These are phyloP conservation scores for Teunomyces atbi DNA, from an alignment of 805 yeast genomes.

Conservation along the genomic window DNA sequence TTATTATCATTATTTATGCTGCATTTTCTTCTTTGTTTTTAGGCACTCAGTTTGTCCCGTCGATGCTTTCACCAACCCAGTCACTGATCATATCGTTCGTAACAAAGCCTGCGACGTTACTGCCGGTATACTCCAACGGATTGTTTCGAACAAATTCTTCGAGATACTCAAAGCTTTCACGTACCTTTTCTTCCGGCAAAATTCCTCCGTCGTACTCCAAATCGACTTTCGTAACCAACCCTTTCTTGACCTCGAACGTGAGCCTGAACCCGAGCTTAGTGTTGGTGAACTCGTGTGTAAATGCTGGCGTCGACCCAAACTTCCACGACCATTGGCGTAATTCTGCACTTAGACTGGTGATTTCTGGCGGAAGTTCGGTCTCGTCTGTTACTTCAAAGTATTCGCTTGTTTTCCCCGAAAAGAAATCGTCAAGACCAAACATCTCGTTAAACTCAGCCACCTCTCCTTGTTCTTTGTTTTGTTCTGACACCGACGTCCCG, in stretches of 20 bases:
- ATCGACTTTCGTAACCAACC: constrained; percentile 25
- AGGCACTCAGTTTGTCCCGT: constrained; percentile 40
- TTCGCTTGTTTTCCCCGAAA: constrained; percentile 7
- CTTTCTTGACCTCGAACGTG: constrained; percentile 48
- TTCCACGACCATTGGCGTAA: constrained; percentile 70
- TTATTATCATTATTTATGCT: not conserved
- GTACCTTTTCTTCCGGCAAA: constrained; percentile 10
- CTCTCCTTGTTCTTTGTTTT: constrained; percentile 1
- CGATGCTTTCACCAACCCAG: constrained; percentile 46
- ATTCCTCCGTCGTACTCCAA: constrained; percentile 11
- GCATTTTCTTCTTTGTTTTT: too few species aligned
- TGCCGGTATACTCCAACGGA: constrained; percentile 35
- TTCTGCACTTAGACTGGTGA: constrained; percentile 37
- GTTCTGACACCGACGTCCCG: constrained; percentile 12
- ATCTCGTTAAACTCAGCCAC: constrained; percentile 30
- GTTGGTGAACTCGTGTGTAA: constrained; percentile 49
- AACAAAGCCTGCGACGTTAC: constrained; percentile 44
- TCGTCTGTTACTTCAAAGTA: constrained; percentile 21
- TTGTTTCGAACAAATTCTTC: constrained; percentile 19
- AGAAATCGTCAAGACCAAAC: constrained; percentile 32
- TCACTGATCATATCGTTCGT: constrained; percentile 43
- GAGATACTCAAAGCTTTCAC: constrained; percentile 34
- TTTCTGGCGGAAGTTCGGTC: constrained; percentile 36
- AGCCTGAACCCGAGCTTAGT: constrained; percentile 30
- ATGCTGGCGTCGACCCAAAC: constrained; percentile 74